Base-by-base conservation (phyloP, 352 stramenopile genomes). In the Phytophthora pinifolia region DNA sequence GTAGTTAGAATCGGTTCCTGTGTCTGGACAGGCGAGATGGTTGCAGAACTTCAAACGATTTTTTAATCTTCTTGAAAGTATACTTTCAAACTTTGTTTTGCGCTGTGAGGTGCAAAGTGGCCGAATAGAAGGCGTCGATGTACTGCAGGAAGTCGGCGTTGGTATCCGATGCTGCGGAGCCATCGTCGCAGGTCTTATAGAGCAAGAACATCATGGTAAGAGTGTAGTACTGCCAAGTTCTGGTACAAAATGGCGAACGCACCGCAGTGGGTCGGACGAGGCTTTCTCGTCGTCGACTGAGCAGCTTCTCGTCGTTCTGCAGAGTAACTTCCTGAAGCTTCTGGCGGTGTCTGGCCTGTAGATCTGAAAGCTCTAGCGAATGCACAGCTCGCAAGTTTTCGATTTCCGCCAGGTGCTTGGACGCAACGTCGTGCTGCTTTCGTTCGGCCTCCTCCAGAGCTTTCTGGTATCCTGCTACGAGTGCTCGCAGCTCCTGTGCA, bases 71-170 rank as follows among this genome's bases (percentile, higher is more conserved):
- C 20, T 25, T 25, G 20, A 25, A 25, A 25, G 20, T 3, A 4
- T 25, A 4, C 3, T 36, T 29, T 64, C 47, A 63, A 17, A 46
- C 39, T 20, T 61, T 54, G 39, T 67, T 72, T 36, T 64, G 51
- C n/a, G 58, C 43, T 2, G 67, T 76, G 49, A 82, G 47, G 5
- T 56, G 59, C 14, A 76, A 53, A 2, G 73, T 83, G 33, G 79
- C 69, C 44, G 71, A 68, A 54, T 88, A 86, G 47, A 89, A 89
- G 4, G 51, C 63, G 57, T 89, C 79, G 27, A 89, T 88, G 59
- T 85, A 86, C 9, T 71, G 65, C 27, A 89, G 63, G 47, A 89
- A 87, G 38, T 79, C 74, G 22, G 53, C 54, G 44, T 77, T 74
- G 15, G 51, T 57, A 20, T 84, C 60, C 8, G 60, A 25, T 25